Conservation (phyloP, 768 basidiomycete genomes). For the Hypholoma sublateritium region DNA sequence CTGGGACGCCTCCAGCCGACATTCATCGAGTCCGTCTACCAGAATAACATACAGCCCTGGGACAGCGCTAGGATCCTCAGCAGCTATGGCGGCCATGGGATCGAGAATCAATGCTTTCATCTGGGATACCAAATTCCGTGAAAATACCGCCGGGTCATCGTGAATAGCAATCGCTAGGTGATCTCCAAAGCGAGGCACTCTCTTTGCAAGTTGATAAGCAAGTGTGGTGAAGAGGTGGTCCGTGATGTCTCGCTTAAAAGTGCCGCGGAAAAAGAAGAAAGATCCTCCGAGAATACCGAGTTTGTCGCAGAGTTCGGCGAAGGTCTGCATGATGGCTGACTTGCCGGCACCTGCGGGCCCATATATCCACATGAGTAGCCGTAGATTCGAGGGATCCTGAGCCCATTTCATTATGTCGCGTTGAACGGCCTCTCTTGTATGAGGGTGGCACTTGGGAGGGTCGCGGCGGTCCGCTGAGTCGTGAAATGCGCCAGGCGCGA, state of each 20-base stretch:
- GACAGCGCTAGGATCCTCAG: background rate
- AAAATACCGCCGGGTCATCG: slow-evolving; percentile 6
- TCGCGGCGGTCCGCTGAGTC: background rate
- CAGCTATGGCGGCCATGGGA: background rate
- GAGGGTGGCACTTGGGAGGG: background rate
- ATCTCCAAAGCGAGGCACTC: background rate
- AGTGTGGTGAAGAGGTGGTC: slow-evolving; percentile 8
- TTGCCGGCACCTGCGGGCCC: slow-evolving; percentile 21
- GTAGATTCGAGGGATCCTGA: background rate
- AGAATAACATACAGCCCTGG: slow-evolving; percentile 2
- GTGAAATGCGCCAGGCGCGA: background rate
- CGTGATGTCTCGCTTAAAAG: background rate
- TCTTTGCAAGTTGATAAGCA: slow-evolving; percentile 12
- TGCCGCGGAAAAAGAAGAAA: slow-evolving; percentile 14
- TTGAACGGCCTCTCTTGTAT: slow-evolving; percentile 11
- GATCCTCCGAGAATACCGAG: background rate
- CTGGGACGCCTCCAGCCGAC: slow-evolving; percentile 5
- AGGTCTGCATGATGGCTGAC: slow-evolving; percentile 14
- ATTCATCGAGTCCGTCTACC: slow-evolving; percentile 21
- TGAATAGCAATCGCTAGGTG: background rate
- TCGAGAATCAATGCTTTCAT: slow-evolving; percentile 11
- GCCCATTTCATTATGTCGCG: slow-evolving; percentile 10
- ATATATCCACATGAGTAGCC: slow-evolving; percentile 14
- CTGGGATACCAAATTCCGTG: background rate
- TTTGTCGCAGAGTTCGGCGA: slow-evolving; percentile 10